Conservation (phyloP, 2,329 filamentous ascomycete species). For the Pestalotiopsis sp. region DNA sequence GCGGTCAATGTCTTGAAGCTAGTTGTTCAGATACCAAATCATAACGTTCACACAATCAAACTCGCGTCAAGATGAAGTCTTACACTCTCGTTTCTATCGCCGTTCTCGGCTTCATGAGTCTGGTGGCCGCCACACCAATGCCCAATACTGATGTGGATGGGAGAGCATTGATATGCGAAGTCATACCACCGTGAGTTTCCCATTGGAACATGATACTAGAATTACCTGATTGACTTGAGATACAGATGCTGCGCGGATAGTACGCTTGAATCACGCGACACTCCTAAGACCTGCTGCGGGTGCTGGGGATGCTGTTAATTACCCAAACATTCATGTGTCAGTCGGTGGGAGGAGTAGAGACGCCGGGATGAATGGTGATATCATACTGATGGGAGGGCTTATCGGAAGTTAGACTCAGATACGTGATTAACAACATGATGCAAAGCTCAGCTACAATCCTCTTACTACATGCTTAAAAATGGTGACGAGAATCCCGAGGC, state of each 20-base stretch:
- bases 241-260: neutral
- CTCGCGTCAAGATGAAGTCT: neutral
- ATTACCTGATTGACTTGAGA: neutral
- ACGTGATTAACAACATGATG: neutral
- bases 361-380: neutral
- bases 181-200: neutral
- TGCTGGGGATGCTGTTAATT: neutral
- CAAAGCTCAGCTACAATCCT: neutral
- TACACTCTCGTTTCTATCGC: neutral
- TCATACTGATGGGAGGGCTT: neutral
- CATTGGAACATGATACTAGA: neutral
- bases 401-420: neutral
- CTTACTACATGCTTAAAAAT: neutral
- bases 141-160: neutral
- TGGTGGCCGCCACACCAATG: neutral
- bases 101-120: neutral
- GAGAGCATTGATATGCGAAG: neutral
- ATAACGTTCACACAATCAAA: neutral
- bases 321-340: neutral
- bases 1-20: neutral
- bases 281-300: neutral
- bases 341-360: neutral
- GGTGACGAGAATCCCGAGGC: neutral
- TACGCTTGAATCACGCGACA: neutral
- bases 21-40: neutral